These are phyloP conservation scores for Paraconiothyrium sp. DNA, from an alignment of 2,329 filamentous ascomycete genomes.

Conservation along the genomic window DNA sequence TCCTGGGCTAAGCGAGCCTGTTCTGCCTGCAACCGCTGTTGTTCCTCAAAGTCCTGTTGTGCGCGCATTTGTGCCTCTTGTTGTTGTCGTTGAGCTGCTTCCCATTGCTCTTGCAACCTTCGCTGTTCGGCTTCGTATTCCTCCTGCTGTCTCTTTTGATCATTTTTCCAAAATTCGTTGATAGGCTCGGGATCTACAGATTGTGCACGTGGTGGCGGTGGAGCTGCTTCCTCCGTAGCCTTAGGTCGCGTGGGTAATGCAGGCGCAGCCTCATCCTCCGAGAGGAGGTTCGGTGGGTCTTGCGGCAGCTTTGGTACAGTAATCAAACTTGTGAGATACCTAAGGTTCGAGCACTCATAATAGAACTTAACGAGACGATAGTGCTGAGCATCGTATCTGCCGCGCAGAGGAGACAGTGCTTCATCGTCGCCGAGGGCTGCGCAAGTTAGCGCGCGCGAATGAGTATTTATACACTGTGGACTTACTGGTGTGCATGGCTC, in stretches of 20 bases:
- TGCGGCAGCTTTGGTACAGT: slow-evolving; percentile 95
- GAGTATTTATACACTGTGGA: slow-evolving; percentile 21
- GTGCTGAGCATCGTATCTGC: slow-evolving; percentile 93
- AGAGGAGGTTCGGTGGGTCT: slow-evolving; percentile 88
- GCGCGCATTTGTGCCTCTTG: slow-evolving; percentile 84
- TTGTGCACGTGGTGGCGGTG: slow-evolving; percentile 68
- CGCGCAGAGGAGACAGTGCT: slow-evolving; percentile 85
- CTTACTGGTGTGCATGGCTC: slow-evolving; percentile 95
- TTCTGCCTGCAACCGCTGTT: slow-evolving; percentile 85
- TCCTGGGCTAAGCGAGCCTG: slow-evolving; percentile 93
- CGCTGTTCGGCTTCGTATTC: slow-evolving; percentile 96
- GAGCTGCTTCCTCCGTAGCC: slow-evolving; percentile 68
- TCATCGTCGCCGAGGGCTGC: slow-evolving; percentile 91
- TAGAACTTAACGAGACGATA: slow-evolving; percentile 98
- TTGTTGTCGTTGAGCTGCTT: slow-evolving; percentile 81
- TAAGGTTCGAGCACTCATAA: slow-evolving; percentile 97
- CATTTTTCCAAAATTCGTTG: slow-evolving; percentile 96
- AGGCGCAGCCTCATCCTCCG: slow-evolving; percentile 82
- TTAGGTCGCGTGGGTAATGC: slow-evolving; percentile 80
- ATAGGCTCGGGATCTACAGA: slow-evolving; percentile 91
- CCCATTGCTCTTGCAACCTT: slow-evolving; percentile 85
- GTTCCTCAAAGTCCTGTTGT: slow-evolving; percentile 95
- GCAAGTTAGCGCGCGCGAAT: slow-evolving; percentile 18
- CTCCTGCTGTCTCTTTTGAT: slow-evolving; percentile 88
- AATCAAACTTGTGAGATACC: slow-evolving; percentile 95